Base-by-base conservation (phyloP, 352 stramenopile genomes). In the Plasmopara halstedii region DNA sequence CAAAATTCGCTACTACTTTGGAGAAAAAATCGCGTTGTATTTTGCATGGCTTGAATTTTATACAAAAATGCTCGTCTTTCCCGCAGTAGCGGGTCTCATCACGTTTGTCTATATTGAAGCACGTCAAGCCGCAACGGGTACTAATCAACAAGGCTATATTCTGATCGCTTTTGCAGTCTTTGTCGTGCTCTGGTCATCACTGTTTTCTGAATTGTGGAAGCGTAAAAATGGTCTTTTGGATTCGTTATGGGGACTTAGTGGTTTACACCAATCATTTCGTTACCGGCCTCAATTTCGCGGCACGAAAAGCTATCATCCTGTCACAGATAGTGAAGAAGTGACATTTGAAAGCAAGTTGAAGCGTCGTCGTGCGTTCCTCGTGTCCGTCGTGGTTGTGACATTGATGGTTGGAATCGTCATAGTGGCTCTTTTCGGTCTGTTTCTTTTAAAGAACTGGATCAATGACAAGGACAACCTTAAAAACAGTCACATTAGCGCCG, bases 21-120 rank as follows among this genome's bases (percentile, higher is more conserved):
- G 86, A 25, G 83, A 95, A 42, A 85, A 87, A 38, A 73, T 93
- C 8, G 83, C 77, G 14, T 76, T 95, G 4, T 96, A 96, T 56
- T 96, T 96, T 53, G 85, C 81, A 8, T 96, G 82, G 70, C 73
- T 96, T 15, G 83, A 82, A 13, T 94, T 92, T 44, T 95, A 95
- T 71, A 95, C 86, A 3, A 88, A 89, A 62, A 89, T 90, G 76
- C 56, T 96, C 7, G 26, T 94, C 1, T 70, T 92, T 40, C 80
- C 85, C 17, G 65, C 78, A 0, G 68, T 91, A 11, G 56, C 74
- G 3, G 85, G 85, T 1, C 66, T 94, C 34, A 69, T 85, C 21
- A 83, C 88, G 14, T 88, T 71, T n/a, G 49, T 64, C 3, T 70
- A 75, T 15, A 55, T 76, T 2, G 55, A 83, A 34, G 56, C 52